Evolutionary conservation across 768 basidiomycete species (phyloP).

Genomic region (Solioccasus polychromus): DNA sequence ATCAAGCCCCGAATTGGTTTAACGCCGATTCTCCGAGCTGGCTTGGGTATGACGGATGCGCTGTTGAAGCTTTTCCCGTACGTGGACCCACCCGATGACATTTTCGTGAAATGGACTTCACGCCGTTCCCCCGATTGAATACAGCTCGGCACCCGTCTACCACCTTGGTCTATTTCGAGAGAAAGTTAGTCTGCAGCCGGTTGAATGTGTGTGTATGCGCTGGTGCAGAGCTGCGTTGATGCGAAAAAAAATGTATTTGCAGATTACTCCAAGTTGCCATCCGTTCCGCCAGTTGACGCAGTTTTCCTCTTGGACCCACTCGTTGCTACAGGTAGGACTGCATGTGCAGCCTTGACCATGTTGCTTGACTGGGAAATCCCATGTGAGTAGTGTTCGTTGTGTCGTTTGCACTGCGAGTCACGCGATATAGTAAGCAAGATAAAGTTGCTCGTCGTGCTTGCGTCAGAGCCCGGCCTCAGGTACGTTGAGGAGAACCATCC

Average conservation of each 20-base stretch:
- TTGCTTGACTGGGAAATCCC: conserved; percentile 80
- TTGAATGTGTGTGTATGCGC: conserved; percentile 64
- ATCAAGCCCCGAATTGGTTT: conserved; percentile 81
- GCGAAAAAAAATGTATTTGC: neutral
- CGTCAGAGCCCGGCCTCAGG: conserved; percentile 68
- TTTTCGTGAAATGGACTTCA: conserved; percentile 1
- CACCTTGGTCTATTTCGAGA: conserved; percentile 90
- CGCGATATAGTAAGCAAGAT: conserved; percentile 54
- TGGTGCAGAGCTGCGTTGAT: neutral
- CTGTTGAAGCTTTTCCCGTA: conserved; percentile 83
- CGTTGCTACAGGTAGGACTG: conserved; percentile 93
- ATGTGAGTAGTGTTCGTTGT: conserved; percentile 36
- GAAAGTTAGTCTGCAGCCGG: conserved; percentile 83
- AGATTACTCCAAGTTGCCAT: conserved; percentile 92
- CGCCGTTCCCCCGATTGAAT: neutral
- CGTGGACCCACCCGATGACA: conserved; percentile 25
- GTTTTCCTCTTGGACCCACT: conserved; percentile 91
- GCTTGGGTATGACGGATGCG: conserved; percentile 90
- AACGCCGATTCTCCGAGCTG: conserved; percentile 90
- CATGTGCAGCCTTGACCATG: conserved; percentile 84
- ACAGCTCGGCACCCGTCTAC: conserved; percentile 80
- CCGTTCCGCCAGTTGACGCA: conserved; percentile 69
- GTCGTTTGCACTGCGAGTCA: neutral
- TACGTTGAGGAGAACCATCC: conserved; percentile 68
- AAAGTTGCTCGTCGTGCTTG: conserved; percentile 81